Percentiles rank a stretch among this genome's conserved stretches.
phyloP scores from a whole-genome alignment of 2,329 filamentous ascomycete genomes.

The Dothistroma pini region DNA sequence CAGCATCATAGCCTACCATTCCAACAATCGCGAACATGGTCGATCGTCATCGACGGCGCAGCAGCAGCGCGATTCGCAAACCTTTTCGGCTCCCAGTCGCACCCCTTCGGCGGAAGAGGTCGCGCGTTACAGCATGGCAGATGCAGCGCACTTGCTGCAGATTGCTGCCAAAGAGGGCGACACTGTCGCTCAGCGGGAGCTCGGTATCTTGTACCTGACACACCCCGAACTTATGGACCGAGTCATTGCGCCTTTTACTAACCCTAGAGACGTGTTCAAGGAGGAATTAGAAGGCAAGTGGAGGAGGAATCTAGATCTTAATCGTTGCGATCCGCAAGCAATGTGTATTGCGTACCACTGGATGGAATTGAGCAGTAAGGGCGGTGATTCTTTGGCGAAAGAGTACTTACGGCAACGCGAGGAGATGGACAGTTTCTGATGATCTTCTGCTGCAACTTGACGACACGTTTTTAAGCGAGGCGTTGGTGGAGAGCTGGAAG shows the following conservation, averaged over 20 bases:
- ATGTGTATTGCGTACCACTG: conserved; percentile 96
- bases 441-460: background rate
- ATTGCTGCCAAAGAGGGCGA: conserved; percentile 93
- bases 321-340: conserved; percentile 73
- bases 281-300: conserved; percentile 71
- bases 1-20: conserved; percentile 65
- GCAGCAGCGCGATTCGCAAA: conserved; percentile 33
- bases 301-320: conserved; percentile 55
- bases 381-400: conserved; percentile 81
- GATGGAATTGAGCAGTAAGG: conserved; percentile 85
- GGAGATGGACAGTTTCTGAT: conserved; percentile 52
- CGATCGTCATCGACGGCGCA: conserved; percentile 32
- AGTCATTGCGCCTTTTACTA: conserved; percentile 77
- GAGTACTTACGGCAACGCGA: conserved; percentile 73
- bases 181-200: conserved; percentile 82
- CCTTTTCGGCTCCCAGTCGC: conserved; percentile 28
- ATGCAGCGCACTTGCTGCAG: conserved; percentile 84
- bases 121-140: conserved; percentile 66
- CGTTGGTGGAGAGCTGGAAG: background rate
- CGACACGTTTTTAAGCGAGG: background rate
- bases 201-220: conserved; percentile 89
- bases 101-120: conserved; percentile 35
- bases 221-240: conserved; percentile 79
- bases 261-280: conserved; percentile 86
- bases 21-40: conserved; percentile 54